Percentiles rank a stretch among this genome's conserved stretches.
Evolutionary conservation across 2,329 filamentous ascomycete species (phyloP).

Genomic region (Fusarium newnesense): DNA sequence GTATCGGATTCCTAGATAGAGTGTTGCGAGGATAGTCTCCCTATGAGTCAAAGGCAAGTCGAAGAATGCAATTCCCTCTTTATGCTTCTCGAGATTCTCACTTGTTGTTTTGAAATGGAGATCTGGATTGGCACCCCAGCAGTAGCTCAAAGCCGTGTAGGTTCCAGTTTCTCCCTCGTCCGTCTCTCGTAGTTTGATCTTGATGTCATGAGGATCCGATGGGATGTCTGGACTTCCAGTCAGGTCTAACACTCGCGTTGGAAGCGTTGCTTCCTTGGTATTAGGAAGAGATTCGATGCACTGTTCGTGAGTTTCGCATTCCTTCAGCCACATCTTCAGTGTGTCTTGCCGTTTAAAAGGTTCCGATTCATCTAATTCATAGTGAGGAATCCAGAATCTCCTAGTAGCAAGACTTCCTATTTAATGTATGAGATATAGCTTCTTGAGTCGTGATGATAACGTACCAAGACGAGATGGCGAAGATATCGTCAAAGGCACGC

Average conservation of each 20-base stretch:
- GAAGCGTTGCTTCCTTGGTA: background rate
- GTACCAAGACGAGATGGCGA: background rate
- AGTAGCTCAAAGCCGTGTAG: constrained; percentile 13
- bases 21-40: background rate
- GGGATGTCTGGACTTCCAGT: background rate
- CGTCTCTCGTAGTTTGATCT: background rate
- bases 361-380: background rate
- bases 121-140: background rate
- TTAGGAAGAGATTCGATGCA: background rate
- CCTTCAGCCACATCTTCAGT: background rate
- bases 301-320: background rate
- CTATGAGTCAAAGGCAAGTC: background rate
- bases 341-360: background rate
- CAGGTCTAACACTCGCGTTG: background rate
- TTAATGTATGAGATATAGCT: accelerated
- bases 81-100: background rate
- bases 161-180: background rate
- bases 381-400: background rate
- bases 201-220: background rate
- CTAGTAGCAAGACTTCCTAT: background rate
- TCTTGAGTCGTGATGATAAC: accelerated
- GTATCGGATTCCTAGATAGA: background rate
- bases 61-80: background rate
- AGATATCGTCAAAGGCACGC: background rate
- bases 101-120: background rate